These are phyloP conservation scores for Casuarina cunninghamiana DNA, from an alignment of 306 rosid genomes.

Conservation along the genomic window DNA sequence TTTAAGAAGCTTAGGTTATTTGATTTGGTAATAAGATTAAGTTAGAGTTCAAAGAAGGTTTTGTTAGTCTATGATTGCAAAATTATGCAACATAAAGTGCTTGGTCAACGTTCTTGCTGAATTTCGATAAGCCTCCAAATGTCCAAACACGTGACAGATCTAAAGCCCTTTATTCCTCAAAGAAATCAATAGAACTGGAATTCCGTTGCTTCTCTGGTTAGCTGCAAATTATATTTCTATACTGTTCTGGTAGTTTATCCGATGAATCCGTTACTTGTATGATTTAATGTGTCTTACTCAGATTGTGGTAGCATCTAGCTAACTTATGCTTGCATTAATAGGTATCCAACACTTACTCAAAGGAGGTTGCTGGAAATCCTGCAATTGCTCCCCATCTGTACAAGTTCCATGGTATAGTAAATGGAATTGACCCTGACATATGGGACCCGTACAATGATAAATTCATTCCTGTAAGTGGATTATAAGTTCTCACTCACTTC, in stretches of 20 bases:
- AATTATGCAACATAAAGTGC: neutral
- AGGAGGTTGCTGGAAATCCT: conserved; percentile 77
- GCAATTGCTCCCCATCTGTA: conserved; percentile 67
- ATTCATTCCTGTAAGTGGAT: conserved; percentile 79
- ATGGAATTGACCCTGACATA: conserved; percentile 94
- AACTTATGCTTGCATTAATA: conserved; percentile 33
- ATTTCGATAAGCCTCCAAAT: neutral
- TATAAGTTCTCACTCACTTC: neutral
- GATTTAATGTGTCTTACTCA: conserved; percentile 13
- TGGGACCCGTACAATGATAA: conserved; percentile 91
- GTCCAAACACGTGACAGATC: neutral
- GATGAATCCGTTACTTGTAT: neutral
- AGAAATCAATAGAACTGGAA: neutral
- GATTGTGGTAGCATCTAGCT: neutral
- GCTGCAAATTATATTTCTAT: neutral
- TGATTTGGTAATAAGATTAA: neutral
- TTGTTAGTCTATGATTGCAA: neutral
- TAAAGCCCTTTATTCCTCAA: neutral
- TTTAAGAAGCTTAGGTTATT: neutral
- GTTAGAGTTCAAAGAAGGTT: neutral
- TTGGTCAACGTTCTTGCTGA: neutral
- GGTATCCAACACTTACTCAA: conserved; percentile 88
- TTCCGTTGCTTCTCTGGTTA: neutral
- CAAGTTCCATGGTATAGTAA: conserved; percentile 94
- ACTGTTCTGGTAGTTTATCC: neutral